Conservation (phyloP, 192 early-diverging fungal species). For the Linnemannia zychae region DNA sequence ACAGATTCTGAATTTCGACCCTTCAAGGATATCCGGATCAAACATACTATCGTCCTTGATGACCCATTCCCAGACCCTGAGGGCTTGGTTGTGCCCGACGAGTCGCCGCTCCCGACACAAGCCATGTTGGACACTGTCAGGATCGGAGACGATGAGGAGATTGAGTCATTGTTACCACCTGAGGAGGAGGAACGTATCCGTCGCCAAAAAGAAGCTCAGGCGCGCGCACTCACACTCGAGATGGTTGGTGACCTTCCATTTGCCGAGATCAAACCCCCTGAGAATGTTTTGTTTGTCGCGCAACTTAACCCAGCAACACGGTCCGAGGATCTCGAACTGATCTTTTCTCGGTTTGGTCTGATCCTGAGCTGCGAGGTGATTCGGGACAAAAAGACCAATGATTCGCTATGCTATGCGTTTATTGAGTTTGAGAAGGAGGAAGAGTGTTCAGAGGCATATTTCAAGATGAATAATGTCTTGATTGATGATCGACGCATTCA, state of each 20-base stretch:
- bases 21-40: slow-evolving; percentile 88
- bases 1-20: slow-evolving; percentile 84
- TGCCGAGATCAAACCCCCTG: slow-evolving; percentile 97
- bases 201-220: slow-evolving; percentile 83
- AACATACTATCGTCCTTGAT: slow-evolving; percentile 92
- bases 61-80: slow-evolving; percentile 93
- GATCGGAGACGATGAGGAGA: slow-evolving; percentile 86
- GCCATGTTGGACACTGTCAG: slow-evolving; percentile 79
- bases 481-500: slow-evolving; percentile 97
- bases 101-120: slow-evolving; percentile 83
- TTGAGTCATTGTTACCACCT: slow-evolving; percentile 64
- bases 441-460: slow-evolving; percentile 92
- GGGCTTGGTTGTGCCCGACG: slow-evolving; percentile 71
- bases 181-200: slow-evolving; percentile 76
- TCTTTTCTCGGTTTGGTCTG: slow-evolving; percentile 93
- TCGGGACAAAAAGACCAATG: slow-evolving; percentile 83
- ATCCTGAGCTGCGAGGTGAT: slow-evolving; percentile 94
- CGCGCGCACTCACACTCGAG: slow-evolving; percentile 94
- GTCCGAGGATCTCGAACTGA: slow-evolving; percentile 92
- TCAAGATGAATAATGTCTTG: slow-evolving; percentile 97
- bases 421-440: slow-evolving; percentile 94
- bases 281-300: slow-evolving; percentile 97
- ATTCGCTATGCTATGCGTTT: slow-evolving; percentile 95
- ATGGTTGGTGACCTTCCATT: slow-evolving; percentile 98
- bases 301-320: slow-evolving; percentile 91